phyloP scores from a whole-genome alignment of 1,139 yeast genomes.

The Candida glucosophila region DNA sequence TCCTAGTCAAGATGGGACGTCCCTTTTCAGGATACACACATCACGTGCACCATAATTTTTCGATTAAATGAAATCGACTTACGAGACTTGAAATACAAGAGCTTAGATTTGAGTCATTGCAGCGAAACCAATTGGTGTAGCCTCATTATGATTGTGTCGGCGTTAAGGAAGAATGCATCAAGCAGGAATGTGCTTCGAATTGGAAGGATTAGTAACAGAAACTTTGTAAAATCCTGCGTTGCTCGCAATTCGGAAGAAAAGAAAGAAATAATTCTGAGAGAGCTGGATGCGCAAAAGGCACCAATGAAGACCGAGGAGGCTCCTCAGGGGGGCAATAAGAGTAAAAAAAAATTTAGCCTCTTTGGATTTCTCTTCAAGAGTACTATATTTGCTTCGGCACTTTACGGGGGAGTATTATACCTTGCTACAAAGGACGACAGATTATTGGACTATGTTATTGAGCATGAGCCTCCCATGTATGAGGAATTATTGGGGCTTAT shows the following conservation, averaged over 20 bases:
- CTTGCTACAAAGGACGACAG: conserved; percentile 38
- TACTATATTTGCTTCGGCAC: conserved; percentile 19
- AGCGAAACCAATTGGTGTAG: too few species aligned
- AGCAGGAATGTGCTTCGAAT: too few species aligned
- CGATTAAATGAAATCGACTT: too few species aligned
- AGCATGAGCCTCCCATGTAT: conserved; percentile 36
- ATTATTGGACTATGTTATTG: conserved; percentile 40
- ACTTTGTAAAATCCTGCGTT: background rate
- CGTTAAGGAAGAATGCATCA: too few species aligned
- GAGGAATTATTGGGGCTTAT: conserved; percentile 34
- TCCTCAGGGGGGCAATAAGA: conserved; percentile 5
- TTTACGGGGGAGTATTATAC: conserved; percentile 33
- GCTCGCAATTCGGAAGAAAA: too few species aligned
- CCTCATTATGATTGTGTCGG: too few species aligned
- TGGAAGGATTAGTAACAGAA: background rate
- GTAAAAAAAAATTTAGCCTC: conserved; percentile 25
- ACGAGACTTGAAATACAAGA: too few species aligned
- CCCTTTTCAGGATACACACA: too few species aligned
- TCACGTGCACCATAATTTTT: too few species aligned
- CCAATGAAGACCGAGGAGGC: conserved; percentile 1
- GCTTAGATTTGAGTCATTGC: too few species aligned
- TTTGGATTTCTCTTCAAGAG: conserved; percentile 25
- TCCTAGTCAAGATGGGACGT: too few species aligned
- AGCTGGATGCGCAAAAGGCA: conserved; percentile 1
- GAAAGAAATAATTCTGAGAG: conserved; percentile 2